phyloP scores from a whole-genome alignment of 768 basidiomycete species.

The Porpolomopsis calyptriformis region DNA sequence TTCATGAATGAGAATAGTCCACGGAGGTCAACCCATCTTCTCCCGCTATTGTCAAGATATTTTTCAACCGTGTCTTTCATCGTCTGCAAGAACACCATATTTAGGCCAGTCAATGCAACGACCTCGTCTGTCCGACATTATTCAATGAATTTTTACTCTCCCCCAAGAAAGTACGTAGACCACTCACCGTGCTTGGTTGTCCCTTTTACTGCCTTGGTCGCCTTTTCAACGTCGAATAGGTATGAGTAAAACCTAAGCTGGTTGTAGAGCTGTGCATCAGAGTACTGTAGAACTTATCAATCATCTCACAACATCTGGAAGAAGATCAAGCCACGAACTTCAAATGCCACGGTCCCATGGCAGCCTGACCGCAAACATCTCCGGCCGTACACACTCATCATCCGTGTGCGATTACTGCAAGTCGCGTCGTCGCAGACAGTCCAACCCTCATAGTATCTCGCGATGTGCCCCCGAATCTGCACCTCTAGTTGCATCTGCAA shows the following conservation, averaged over 20 bases:
- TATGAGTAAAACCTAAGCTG: slow-evolving; percentile 78
- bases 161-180: background rate
- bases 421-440: slow-evolving; percentile 77
- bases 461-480: slow-evolving; percentile 70
- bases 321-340: slow-evolving; percentile 38
- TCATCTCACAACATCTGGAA: background rate
- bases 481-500: slow-evolving; percentile 77
- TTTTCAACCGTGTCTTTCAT: slow-evolving; percentile 56
- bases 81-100: slow-evolving; percentile 38
- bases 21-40: slow-evolving; percentile 81
- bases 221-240: slow-evolving; percentile 68
- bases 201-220: slow-evolving; percentile 40
- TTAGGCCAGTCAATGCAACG: slow-evolving; percentile 34
- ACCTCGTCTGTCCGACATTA: slow-evolving; percentile 42
- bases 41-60: slow-evolving; percentile 79
- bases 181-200: slow-evolving; percentile 31
- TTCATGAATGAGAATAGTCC: slow-evolving; percentile 78
- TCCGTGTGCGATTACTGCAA: slow-evolving; percentile 77
- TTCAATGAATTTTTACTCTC: background rate
- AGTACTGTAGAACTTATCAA: slow-evolving; percentile 44
- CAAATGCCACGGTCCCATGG: slow-evolving; percentile 58
- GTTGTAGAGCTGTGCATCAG: slow-evolving; percentile 76
- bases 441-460: slow-evolving; percentile 84
- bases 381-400: slow-evolving; percentile 87
- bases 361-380: slow-evolving; percentile 67